phyloP scores from a whole-genome alignment of 805 yeast species.

The Metschnikowia lochheadii region DNA sequence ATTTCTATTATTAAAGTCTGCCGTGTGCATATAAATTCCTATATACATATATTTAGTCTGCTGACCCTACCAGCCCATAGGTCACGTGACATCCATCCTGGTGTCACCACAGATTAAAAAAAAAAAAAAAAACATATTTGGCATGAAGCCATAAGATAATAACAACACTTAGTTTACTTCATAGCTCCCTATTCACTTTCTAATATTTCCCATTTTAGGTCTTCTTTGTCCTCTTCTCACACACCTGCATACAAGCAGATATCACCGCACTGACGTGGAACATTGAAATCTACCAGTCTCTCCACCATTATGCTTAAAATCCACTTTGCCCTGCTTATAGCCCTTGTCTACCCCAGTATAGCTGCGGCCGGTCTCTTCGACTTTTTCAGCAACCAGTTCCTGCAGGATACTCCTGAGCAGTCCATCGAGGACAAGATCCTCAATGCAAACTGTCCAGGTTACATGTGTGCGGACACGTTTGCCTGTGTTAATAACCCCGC shows the following conservation, averaged over 20 bases:
- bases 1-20: too few species aligned
- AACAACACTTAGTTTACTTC: too few species aligned
- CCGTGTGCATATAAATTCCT: too few species aligned
- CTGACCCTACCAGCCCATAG: too few species aligned
- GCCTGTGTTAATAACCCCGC: constrained; percentile 65
- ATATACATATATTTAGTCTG: too few species aligned
- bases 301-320: constrained; percentile 7
- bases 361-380: constrained; percentile 33
- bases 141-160: too few species aligned
- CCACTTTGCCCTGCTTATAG: background rate
- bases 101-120: too few species aligned
- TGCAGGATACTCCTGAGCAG: constrained; percentile 5
- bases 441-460: constrained; percentile 51
- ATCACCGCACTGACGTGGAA: constrained; percentile 5
- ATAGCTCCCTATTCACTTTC: too few species aligned
- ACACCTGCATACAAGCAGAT: background rate
- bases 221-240: too few species aligned
- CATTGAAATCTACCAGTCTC: background rate
- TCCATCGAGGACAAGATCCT: constrained; percentile 38
- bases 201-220: too few species aligned
- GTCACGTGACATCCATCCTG: too few species aligned
- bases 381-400: constrained; percentile 23
- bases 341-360: constrained; percentile 12
- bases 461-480: constrained; percentile 79
- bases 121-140: too few species aligned